Evolutionary conservation across 1,284 basidiomycete genomes (phyloP).

Genomic region (Microbotryum silenes-acaulis): DNA sequence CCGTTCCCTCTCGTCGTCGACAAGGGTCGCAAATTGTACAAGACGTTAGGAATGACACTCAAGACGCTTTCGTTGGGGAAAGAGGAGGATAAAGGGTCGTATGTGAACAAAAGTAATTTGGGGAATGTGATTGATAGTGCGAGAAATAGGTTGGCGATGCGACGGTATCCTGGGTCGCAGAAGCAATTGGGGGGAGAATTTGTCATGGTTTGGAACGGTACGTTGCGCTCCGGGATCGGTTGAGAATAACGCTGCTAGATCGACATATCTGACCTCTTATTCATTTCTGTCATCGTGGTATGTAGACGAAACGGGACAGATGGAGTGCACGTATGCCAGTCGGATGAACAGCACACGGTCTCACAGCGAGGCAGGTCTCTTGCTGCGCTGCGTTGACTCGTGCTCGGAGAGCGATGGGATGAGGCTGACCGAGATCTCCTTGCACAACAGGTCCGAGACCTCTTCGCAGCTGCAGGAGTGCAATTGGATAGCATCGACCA

Average conservation of each 20-base stretch:
- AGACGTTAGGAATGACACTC: constrained; percentile 26
- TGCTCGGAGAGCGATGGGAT: neutral
- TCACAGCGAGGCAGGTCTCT: constrained; percentile 21
- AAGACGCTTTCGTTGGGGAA: constrained; percentile 23
- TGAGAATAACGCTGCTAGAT: too few relatives aligned
- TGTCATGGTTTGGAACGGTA: constrained; percentile 3
- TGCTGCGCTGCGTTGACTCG: neutral
- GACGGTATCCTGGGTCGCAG: constrained; percentile 22
- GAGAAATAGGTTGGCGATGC: constrained; percentile 23
- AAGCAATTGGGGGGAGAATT: constrained; percentile 31
- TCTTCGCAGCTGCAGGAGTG: constrained; percentile 26
- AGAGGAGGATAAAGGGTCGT: constrained; percentile 26
- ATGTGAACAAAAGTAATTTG: neutral
- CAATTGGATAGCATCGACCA: constrained; percentile 14
- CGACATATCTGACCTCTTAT: too few relatives aligned
- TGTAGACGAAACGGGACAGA: constrained; percentile 1
- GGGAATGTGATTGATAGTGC: neutral
- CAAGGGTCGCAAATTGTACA: constrained; percentile 16
- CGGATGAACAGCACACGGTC: constrained; percentile 26
- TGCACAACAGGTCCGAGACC: constrained; percentile 12
- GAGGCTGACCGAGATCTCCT: neutral
- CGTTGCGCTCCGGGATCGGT: too few relatives aligned
- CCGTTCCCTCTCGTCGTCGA: constrained; percentile 29
- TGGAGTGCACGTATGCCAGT: constrained; percentile 21
- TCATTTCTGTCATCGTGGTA: too few relatives aligned